Percentiles rank a stretch among this genome's conserved stretches.
Conservation (phyloP, 495 filamentous ascomycete species). For the Tirmania nivea region DNA sequence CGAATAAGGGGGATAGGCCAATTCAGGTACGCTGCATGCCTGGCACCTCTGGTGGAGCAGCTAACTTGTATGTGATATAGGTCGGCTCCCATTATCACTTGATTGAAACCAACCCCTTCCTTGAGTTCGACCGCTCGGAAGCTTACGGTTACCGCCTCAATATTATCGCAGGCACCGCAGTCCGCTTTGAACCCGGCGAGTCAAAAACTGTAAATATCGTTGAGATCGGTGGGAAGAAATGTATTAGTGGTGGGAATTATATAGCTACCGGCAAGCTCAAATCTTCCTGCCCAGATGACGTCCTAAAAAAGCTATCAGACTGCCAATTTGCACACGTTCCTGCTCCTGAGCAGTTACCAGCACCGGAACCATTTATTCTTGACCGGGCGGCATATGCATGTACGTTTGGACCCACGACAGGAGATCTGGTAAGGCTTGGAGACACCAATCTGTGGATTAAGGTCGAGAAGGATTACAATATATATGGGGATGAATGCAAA, state of each 20-base stretch:
- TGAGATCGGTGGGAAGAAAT: slow-evolving; percentile 60
- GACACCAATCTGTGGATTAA: slow-evolving; percentile 77
- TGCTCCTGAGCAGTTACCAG: slow-evolving; percentile 34
- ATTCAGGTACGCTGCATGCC: slow-evolving; percentile 28
- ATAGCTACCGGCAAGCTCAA: slow-evolving; percentile 57
- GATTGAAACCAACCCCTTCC: slow-evolving; percentile 73
- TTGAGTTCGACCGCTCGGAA: slow-evolving; percentile 74
- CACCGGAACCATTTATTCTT: slow-evolving; percentile 33
- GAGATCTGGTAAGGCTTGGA: slow-evolving; percentile 63
- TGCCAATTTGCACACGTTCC: slow-evolving; percentile 60
- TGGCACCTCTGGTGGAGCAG: neutral
- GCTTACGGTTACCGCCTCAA: slow-evolving; percentile 76
- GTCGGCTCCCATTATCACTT: slow-evolving; percentile 94
- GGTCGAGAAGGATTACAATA: slow-evolving; percentile 70
- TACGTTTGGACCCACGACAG: slow-evolving; percentile 88
- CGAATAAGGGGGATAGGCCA: slow-evolving; percentile 74
- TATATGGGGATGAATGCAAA: slow-evolving; percentile 81
- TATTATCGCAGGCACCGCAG: slow-evolving; percentile 75
- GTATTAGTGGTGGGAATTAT: slow-evolving; percentile 70
- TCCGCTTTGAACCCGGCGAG: slow-evolving; percentile 90
- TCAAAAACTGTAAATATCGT: slow-evolving; percentile 82
- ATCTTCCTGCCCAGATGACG: slow-evolving; percentile 32
- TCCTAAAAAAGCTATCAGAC: slow-evolving; percentile 39
- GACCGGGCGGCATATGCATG: slow-evolving; percentile 53
- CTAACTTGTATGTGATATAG: slow-evolving; percentile 19